Percentiles rank a stretch among this genome's conserved stretches.
phyloP scores from a whole-genome alignment of 345 rosid species.

The Anastatica hierochuntica region DNA sequence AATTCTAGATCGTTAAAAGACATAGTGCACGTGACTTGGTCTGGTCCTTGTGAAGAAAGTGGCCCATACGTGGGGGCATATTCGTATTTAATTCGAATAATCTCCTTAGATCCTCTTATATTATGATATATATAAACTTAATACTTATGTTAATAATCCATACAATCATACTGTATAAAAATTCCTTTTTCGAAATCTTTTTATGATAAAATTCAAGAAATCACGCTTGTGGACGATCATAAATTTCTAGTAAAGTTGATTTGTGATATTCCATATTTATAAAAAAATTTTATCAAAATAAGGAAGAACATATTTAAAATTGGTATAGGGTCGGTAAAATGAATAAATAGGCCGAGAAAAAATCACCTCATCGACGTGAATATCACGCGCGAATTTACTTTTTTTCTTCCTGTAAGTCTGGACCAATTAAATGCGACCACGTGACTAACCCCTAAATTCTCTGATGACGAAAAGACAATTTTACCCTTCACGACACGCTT shows the following conservation, averaged over 20 bases:
- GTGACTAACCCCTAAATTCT: constrained; percentile 19
- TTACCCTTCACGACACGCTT: constrained; percentile 12
- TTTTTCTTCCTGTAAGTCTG: constrained; percentile 1
- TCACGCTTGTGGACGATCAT: constrained; percentile 19
- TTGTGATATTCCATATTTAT: constrained; percentile 12
- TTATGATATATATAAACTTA: no score
- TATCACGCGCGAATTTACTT: constrained; percentile 31
- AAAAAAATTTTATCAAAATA: no score
- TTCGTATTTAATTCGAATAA: constrained; percentile 22
- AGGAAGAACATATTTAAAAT: no score
- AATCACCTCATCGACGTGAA: constrained; percentile 34
- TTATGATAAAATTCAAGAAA: background rate
- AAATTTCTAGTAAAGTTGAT: constrained; percentile 12
- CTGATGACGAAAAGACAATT: background rate
- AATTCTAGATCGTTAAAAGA: background rate
- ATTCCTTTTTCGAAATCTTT: no score
- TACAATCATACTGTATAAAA: background rate
- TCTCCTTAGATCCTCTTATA: constrained; percentile 21
- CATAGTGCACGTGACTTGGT: constrained; percentile 22
- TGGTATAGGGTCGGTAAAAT: no score
- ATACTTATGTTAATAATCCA: constrained; percentile 5
- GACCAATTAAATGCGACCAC: constrained; percentile 40
- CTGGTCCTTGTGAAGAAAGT: constrained; percentile 20
- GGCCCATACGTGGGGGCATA: constrained; percentile 31
- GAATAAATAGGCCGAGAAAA: constrained; percentile 28